Base-by-base conservation (phyloP, 2,329 filamentous ascomycete species). In the Clathrospora elynae region DNA sequence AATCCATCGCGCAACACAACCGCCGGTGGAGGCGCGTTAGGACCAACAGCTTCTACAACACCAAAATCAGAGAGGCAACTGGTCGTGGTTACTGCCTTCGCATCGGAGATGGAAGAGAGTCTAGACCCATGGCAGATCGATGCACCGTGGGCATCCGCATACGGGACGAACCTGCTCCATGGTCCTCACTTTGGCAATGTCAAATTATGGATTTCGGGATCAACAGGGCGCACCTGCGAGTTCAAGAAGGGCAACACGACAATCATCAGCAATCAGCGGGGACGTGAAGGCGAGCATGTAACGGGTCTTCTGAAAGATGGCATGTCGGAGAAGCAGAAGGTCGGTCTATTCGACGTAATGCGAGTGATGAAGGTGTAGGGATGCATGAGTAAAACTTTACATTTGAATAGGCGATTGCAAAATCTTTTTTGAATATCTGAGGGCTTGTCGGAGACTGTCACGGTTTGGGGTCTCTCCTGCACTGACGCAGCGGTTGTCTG, bases 1-100 rank as follows among this genome's bases (percentile, higher is more conserved):
- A 31, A 35, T 46, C 31, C 42, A 36, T 14, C 36, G 23, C 23
- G 52, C 49, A 23, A 33, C 43, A 38, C 35, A 41, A 17, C 35
- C 25, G 55, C 29, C 42, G 23, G 51, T n/a, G 18, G 29, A 23
- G 17, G 10, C 17, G 28, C 51, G 34, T 37, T 36, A n/a, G 32
- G 46, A 9, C 28, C 41, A 5, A 24, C 41, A 7, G 31, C 29
- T 5, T 19, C 40, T 3, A 23, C 29, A 6, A 8, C 23, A 9
- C n/a, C 23, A n/a, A 51, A 38, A n/a, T 16, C 32, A 6, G 34
- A 41, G 5, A 47, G 44, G n/a, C 47, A 54, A 25, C 39, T 82
- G 5, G 44, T 84, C 0, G 72, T 84, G 0, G 73, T 77, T 0
- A 84, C 80, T 0, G 79, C 84, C 38, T 81, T 84, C 54, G 79